Evolutionary conservation across 164 flowering plant species (phyloP), one percentile per base, ranked within the genome.

Genomic region (Berberis vulgaris): DNA sequence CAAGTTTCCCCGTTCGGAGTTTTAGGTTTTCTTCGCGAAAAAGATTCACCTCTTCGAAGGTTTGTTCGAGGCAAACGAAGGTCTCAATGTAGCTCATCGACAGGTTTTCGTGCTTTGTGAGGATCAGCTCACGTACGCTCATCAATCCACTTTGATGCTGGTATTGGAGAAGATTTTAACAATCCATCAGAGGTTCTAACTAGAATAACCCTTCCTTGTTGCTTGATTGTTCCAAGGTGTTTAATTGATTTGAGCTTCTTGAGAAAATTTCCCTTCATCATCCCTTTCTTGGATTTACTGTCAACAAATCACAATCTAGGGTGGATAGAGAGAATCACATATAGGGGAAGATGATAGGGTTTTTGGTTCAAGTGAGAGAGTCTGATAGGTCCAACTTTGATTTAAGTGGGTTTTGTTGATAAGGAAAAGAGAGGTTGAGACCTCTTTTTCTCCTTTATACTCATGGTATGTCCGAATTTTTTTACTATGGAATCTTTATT

Each of bases 181-280:
- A 63, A 74, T n/a, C 80, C 78, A 71, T 86, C 85, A 41, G 77
- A 70, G 2, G 82, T 79, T 55, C 66, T 70, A 12, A 78, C 76
- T 46, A 82, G 87, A 42, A 89, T 84, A 71, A 84, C 65, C 39
- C 81, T 77, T n/a, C 75, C 84, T 42, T 75, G 26, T 26, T 26
- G 82, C 60, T 81, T 87, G 45, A 85, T 67, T 67, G 78, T 72
- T 42, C 69, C 78, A 47, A 82, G 76, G 50, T 83, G 80, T 46
- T 75, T 71, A 44, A 87, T 77, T 8, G 89, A 73, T 70, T 86
- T 88, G 63, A 93, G 71, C 69, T 86, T 90, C 85, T 85, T 93
- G 62, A 88, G 47, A 10, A 89, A 60, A 70, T 72, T 89, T 40
- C 92, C 96, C 65, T 82, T 88, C 82, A 26, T 26, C 26, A 86